Percentiles rank a stretch among this genome's conserved stretches.
These are phyloP conservation scores for Wickerhamiella azyma DNA, from an alignment of 805 yeast genomes.

Conservation along the genomic window DNA sequence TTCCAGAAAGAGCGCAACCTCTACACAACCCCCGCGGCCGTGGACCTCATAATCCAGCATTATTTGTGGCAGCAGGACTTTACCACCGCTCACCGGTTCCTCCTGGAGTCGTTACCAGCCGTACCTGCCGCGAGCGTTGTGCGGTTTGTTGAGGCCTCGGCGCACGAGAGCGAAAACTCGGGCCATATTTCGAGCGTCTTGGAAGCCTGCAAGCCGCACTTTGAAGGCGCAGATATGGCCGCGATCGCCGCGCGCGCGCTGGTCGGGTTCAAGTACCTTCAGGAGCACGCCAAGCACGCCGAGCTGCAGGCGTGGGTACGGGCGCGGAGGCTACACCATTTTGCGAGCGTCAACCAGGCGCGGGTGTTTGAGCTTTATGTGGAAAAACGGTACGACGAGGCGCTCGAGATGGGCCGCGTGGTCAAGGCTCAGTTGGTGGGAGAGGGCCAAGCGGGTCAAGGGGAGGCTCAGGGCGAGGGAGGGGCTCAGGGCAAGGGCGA, in stretches of 20 bases:
- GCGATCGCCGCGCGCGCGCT: conserved; percentile 11
- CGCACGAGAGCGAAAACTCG: conserved; percentile 12
- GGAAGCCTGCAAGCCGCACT: conserved; percentile 2
- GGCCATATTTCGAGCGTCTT: conserved; percentile 11
- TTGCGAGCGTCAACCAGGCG: not conserved
- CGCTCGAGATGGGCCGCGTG: conserved; percentile 7
- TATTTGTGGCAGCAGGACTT: conserved; percentile 16
- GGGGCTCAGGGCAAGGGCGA: not conserved
- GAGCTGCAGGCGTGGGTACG: not conserved
- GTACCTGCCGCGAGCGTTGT: conserved; percentile 10
- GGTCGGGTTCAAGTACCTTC: conserved; percentile 12
- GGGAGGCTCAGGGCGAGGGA: not conserved
- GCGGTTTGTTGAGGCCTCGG: conserved; percentile 11
- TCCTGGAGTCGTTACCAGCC: conserved; percentile 8
- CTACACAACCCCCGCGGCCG: not conserved
- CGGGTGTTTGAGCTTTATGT: not conserved
- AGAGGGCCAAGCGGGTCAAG: not conserved
- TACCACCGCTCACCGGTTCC: conserved; percentile 15
- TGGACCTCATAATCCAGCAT: conserved; percentile 7
- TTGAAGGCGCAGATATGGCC: conserved; percentile 1
- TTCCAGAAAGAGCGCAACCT: conserved; percentile 1
- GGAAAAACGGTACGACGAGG: not conserved
- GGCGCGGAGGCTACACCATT: not conserved
- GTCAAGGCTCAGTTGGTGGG: not conserved
- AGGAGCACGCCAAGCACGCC: conserved; percentile 5